Conservation (phyloP, 208 protist species). For the Entamoeba histolytica region DNA sequence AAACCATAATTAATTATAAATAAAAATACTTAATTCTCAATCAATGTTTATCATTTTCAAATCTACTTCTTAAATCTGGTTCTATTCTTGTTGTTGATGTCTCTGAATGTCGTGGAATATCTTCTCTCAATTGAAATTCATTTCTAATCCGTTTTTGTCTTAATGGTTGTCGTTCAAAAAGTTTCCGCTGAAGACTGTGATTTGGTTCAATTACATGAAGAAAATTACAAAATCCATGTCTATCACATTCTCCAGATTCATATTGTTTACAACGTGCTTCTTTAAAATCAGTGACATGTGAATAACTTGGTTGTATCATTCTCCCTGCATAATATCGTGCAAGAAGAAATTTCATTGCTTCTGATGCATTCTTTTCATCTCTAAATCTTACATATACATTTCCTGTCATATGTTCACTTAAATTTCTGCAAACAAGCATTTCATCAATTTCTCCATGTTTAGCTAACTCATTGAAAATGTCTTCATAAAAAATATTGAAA, state of each 20-base stretch:
- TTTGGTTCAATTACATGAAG: constrained; percentile 45
- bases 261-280: constrained; percentile 83
- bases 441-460: constrained; percentile 68
- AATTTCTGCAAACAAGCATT: constrained; percentile 61
- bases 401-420: constrained; percentile 76
- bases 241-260: constrained; percentile 59
- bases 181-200: not conserved
- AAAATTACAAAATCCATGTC: constrained; percentile 84
- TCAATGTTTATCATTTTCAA: no score
- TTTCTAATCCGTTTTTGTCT: not conserved
- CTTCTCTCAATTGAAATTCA: no score
- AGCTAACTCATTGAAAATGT: constrained; percentile 57
- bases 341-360: constrained; percentile 48
- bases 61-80: no score
- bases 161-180: not conserved
- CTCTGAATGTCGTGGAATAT: no score
- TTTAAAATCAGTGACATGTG: constrained; percentile 82
- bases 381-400: constrained; percentile 79
- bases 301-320: constrained; percentile 60
- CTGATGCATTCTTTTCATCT: constrained; percentile 52
- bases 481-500: constrained; percentile 84
- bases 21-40: no score
- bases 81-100: no score
- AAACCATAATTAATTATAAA: no score
- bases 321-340: constrained; percentile 40